phyloP scores from a whole-genome alignment of 2,329 filamentous ascomycete species.

The Mycosphaerella arachidis region DNA sequence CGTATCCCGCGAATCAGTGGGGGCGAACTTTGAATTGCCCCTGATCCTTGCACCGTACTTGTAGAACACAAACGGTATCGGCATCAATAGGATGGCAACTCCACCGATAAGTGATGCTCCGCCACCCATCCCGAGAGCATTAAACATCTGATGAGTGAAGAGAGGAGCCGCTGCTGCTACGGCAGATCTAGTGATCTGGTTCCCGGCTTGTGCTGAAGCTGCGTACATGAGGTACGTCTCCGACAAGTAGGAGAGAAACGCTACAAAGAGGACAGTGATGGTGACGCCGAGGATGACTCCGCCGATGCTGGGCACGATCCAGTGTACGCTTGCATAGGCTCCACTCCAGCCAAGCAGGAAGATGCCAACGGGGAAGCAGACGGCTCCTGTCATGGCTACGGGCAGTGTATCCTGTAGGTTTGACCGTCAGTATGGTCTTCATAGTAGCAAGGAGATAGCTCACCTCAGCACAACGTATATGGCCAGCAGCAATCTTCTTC shows the following conservation, averaged over 20 bases:
- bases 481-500: slow-evolving; percentile 37
- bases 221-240: slow-evolving; percentile 42
- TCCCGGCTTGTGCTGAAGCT: slow-evolving; percentile 5
- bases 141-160: slow-evolving; percentile 33
- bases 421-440: too few species aligned
- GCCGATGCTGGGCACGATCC: slow-evolving; percentile 46
- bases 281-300: slow-evolving; percentile 40
- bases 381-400: slow-evolving; percentile 31
- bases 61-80: slow-evolving; percentile 24
- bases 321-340: slow-evolving; percentile 42
- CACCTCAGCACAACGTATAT: slow-evolving; percentile 42
- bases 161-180: slow-evolving; percentile 31
- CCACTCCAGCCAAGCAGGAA: slow-evolving; percentile 35
- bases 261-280: slow-evolving; percentile 49
- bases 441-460: slow-evolving; percentile 11
- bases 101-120: slow-evolving; percentile 44
- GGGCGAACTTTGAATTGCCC: slow-evolving; percentile 8
- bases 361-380: slow-evolving; percentile 32
- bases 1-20: not conserved
- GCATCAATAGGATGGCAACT: slow-evolving; percentile 34
- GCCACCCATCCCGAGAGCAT: slow-evolving; percentile 30
- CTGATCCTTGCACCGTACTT: slow-evolving; percentile 10
- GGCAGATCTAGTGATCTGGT: slow-evolving; percentile 16
- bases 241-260: slow-evolving; percentile 52
- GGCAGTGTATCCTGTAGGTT: slow-evolving; percentile 5